Evolutionary conservation across 2,329 filamentous ascomycete genomes (phyloP).

Genomic region (Magnaporthiopsis incrustans): DNA sequence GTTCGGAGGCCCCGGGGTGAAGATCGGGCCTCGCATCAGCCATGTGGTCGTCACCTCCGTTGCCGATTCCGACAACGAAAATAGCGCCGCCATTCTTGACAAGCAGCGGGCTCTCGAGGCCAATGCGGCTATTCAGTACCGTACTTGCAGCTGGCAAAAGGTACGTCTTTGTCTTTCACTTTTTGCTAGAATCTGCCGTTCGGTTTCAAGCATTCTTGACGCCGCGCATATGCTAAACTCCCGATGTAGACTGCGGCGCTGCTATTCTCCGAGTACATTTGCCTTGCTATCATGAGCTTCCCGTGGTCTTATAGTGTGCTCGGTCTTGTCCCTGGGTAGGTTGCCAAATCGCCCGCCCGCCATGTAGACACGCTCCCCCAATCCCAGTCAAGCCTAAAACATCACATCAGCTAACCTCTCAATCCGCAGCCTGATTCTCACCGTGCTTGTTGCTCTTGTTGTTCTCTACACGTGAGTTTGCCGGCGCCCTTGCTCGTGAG

Average conservation of each 20-base stretch:
- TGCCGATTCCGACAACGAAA: slow-evolving; percentile 33
- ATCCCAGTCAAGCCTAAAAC: too few species aligned
- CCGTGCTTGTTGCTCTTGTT: slow-evolving; percentile 64
- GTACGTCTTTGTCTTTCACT: slow-evolving; percentile 26
- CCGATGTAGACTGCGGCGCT: slow-evolving; percentile 64
- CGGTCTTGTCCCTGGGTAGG: slow-evolving; percentile 73
- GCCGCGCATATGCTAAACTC: background rate
- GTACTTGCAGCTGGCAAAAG: slow-evolving; percentile 92
- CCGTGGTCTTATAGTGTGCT: slow-evolving; percentile 87
- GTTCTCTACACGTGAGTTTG: slow-evolving; percentile 77
- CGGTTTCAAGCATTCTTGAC: background rate
- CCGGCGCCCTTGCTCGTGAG: slow-evolving; percentile 21
- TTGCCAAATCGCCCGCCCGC: too few species aligned
- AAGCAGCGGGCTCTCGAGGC: slow-evolving; percentile 71
- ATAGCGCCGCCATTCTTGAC: slow-evolving; percentile 40
- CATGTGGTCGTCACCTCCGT: slow-evolving; percentile 29
- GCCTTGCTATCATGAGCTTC: slow-evolving; percentile 88
- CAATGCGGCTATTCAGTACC: slow-evolving; percentile 76
- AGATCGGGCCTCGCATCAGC: slow-evolving; percentile 44
- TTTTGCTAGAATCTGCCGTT: background rate
- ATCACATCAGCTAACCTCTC: background rate
- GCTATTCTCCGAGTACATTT: slow-evolving; percentile 94
- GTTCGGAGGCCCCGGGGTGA: slow-evolving; percentile 31
- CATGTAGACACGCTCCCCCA: too few species aligned
- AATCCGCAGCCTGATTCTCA: slow-evolving; percentile 57